Evolutionary conservation across 305 asterid genomes (phyloP).

Genomic region (Lippia alba): DNA sequence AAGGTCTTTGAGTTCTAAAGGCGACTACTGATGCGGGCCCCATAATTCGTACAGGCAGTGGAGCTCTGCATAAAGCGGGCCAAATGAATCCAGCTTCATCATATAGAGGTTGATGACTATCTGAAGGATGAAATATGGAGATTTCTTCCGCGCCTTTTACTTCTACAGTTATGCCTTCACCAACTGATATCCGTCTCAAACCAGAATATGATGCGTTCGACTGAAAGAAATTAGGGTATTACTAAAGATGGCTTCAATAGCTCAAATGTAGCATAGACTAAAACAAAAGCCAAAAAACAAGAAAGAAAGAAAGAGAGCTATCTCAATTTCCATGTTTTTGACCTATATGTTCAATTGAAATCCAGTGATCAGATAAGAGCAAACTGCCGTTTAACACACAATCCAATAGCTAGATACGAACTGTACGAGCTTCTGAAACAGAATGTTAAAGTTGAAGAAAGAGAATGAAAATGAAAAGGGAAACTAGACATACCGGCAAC

Average conservation of each 20-base stretch:
- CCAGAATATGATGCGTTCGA: constrained; percentile 55
- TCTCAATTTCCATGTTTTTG: not conserved
- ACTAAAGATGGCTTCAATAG: not conserved
- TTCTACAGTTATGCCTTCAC: constrained; percentile 78
- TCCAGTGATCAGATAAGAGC: not conserved
- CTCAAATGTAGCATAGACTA: no score
- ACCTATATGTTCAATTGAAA: constrained; percentile 9
- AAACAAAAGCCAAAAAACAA: no score
- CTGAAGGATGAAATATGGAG: constrained; percentile 48
- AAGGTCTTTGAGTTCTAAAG: constrained; percentile 55
- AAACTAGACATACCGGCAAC: constrained; percentile 60
- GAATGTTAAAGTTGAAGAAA: not conserved
- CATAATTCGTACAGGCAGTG: constrained; percentile 50
- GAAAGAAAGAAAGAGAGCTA: no score
- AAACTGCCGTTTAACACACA: constrained; percentile 15
- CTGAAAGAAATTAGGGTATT: constrained; percentile 46
- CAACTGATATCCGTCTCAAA: constrained; percentile 64
- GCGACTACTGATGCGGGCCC: constrained; percentile 76
- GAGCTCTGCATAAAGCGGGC: constrained; percentile 54
- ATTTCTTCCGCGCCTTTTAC: constrained; percentile 72
- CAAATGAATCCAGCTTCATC: constrained; percentile 35
- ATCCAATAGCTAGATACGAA: not conserved
- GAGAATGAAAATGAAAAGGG: not conserved
- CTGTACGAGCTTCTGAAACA: not conserved
- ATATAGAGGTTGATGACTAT: constrained; percentile 38